Conservation (phyloP, 148 eudicot species). For the Drosera capensis region DNA sequence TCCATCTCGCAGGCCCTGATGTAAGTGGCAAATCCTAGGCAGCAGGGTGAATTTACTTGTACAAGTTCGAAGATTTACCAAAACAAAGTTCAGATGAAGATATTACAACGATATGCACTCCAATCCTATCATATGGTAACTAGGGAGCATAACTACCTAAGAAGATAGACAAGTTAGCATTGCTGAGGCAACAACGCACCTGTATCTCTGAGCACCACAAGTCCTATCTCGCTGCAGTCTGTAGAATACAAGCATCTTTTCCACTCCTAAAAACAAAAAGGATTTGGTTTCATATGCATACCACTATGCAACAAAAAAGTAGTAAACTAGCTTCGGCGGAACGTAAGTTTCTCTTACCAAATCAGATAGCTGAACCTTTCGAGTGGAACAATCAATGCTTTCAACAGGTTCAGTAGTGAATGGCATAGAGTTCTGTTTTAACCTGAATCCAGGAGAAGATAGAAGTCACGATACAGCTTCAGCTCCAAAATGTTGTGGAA, state of each 20-base stretch:
- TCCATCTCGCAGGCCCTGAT: too few species aligned
- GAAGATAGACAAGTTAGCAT: background rate
- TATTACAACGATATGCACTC: too few species aligned
- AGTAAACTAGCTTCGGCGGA: background rate
- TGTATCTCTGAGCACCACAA: constrained; percentile 48
- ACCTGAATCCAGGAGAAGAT: constrained; percentile 16
- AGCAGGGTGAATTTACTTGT: too few species aligned
- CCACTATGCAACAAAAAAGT: constrained; percentile 1
- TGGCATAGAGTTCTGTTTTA: constrained; percentile 28
- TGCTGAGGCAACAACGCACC: constrained; percentile 18
- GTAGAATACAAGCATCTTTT: constrained; percentile 50
- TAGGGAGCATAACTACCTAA: too few species aligned
- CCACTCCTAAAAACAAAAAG: constrained; percentile 58
- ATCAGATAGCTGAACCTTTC: constrained; percentile 50
- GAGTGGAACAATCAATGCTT: constrained; percentile 20
- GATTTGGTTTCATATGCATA: constrained; percentile 3
- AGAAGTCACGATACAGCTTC: background rate
- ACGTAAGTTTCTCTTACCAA: constrained; percentile 39
- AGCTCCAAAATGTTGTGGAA: background rate
- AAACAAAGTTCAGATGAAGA: background rate
- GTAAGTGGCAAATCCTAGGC: too few species aligned
- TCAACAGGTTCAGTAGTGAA: constrained; percentile 19
- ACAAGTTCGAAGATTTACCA: too few species aligned
- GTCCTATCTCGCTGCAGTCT: constrained; percentile 88
- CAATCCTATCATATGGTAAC: too few species aligned